Percentiles rank a stretch among this genome's conserved stretches.
These are phyloP conservation scores for Apophysomyces ossiformis DNA, from an alignment of 371 early-diverging fungal genomes.

Conservation along the genomic window DNA sequence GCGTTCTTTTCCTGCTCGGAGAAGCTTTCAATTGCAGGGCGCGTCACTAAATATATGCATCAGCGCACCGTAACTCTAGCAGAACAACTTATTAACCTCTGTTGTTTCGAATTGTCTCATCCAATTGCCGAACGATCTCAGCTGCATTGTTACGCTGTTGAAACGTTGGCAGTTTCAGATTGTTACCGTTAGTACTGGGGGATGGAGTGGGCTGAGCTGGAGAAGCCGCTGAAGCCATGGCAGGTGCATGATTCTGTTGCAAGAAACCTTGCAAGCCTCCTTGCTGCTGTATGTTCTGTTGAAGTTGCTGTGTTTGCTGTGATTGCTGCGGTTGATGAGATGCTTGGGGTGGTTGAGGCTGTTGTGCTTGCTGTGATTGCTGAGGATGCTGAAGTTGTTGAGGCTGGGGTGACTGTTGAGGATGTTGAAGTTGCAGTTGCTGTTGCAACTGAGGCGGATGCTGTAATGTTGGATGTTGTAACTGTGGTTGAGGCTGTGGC, in stretches of 20 bases:
- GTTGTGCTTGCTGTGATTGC: slow-evolving; percentile 14
- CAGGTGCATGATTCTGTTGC: background rate
- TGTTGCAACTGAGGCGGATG: slow-evolving; percentile 13
- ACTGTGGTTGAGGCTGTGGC: slow-evolving; percentile 22
- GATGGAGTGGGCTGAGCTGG: slow-evolving; percentile 15
- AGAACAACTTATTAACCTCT: slow-evolving; percentile 34
- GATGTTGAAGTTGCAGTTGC: slow-evolving; percentile 2
- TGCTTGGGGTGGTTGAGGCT: slow-evolving; percentile 18
- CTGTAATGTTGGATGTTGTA: slow-evolving; percentile 27
- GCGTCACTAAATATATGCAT: slow-evolving; percentile 28
- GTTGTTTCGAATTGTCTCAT: slow-evolving; percentile 44
- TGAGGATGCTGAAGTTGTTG: slow-evolving; percentile 15
- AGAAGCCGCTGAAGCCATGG: background rate
- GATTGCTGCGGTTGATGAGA: slow-evolving; percentile 19
- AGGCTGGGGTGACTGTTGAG: slow-evolving; percentile 17
- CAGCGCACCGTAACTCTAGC: background rate
- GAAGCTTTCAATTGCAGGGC: slow-evolving; percentile 35
- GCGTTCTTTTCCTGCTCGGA: slow-evolving; percentile 51
- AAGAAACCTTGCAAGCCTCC: background rate
- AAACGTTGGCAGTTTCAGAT: slow-evolving; percentile 6
- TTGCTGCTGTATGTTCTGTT: slow-evolving; percentile 24
- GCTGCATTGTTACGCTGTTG: slow-evolving; percentile 36
- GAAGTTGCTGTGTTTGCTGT: slow-evolving; percentile 16
- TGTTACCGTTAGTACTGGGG: background rate
- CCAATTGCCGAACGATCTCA: slow-evolving; percentile 49